Percentiles rank a stretch among this genome's conserved stretches.
Evolutionary conservation across 805 yeast species (phyloP).

Genomic region (Pichia scutulata): DNA sequence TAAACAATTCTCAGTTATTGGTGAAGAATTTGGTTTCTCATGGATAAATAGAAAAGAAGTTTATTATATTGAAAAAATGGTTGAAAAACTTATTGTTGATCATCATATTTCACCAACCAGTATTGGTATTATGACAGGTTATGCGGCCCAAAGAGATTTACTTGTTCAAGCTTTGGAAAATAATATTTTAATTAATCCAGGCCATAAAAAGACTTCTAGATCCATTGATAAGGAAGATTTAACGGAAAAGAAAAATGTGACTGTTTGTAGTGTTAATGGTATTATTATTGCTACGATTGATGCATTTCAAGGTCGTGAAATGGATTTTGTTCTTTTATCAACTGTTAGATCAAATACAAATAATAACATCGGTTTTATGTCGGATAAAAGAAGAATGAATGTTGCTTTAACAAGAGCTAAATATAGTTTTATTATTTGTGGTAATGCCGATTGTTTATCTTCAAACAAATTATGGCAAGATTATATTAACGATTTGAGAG

Average conservation of each 20-base stretch:
- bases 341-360: conserved; percentile 63
- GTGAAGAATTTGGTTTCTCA: conserved; percentile 45
- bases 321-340: conserved; percentile 69
- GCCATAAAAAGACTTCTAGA: conserved; percentile 35
- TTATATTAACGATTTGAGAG: conserved; percentile 36
- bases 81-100: conserved; percentile 45
- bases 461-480: conserved; percentile 45
- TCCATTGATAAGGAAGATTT: conserved; percentile 60
- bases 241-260: conserved; percentile 32
- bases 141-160: conserved; percentile 64
- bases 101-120: conserved; percentile 42
- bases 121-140: conserved; percentile 69
- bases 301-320: conserved; percentile 89
- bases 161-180: conserved; percentile 42
- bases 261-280: conserved; percentile 40
- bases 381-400: conserved; percentile 55
- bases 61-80: conserved; percentile 35
- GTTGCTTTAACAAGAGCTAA: conserved; percentile 70
- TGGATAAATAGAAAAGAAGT: conserved; percentile 52
- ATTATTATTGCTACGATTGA: conserved; percentile 59
- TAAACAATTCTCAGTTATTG: conserved; percentile 36
- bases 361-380: conserved; percentile 54
- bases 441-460: conserved; percentile 46
- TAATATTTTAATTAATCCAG: conserved; percentile 52
- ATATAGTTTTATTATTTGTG: conserved; percentile 52